Evolutionary conservation across 192 early-diverging fungal genomes (phyloP).

Genomic region (Coemansia aciculifera): DNA sequence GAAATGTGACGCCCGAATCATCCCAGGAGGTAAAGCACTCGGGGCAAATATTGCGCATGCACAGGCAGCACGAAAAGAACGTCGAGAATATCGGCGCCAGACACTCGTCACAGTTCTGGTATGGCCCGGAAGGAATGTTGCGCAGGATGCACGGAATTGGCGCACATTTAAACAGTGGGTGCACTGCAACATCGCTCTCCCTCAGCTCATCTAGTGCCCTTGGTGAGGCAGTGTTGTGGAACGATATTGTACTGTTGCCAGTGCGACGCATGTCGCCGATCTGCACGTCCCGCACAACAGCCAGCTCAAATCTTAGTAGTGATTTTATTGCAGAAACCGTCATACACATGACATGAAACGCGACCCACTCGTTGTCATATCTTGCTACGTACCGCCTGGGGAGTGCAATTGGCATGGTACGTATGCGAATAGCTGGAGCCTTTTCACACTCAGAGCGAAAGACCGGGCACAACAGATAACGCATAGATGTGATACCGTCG

Average conservation of each 20-base stretch:
- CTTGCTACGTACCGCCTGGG: constrained; percentile 19
- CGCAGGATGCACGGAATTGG: constrained; percentile 35
- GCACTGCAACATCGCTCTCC: constrained; percentile 12
- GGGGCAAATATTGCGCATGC: constrained; percentile 30
- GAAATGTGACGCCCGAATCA: constrained; percentile 15
- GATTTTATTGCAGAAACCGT: constrained; percentile 37
- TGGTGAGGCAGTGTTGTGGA: constrained; percentile 2
- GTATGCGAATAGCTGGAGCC: constrained; percentile 22
- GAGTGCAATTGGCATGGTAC: constrained; percentile 27
- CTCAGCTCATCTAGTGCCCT: constrained; percentile 9
- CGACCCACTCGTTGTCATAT: constrained; percentile 28
- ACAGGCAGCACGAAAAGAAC: constrained; percentile 40
- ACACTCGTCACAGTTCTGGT: constrained; percentile 34
- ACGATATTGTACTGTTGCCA: constrained; percentile 13
- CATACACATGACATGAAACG: constrained; percentile 37
- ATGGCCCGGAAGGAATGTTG: constrained; percentile 24
- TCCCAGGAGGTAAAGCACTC: constrained; percentile 36
- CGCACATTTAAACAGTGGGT: constrained; percentile 33
- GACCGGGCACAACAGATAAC: constrained; percentile 27
- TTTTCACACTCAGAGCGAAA: constrained; percentile 33
- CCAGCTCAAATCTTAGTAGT: constrained; percentile 33
- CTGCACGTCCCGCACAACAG: constrained; percentile 34
- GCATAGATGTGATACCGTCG: constrained; percentile 6
- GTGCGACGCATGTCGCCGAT: constrained; percentile 5
- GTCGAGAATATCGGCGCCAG: constrained; percentile 36